phyloP scores from a whole-genome alignment of 2,329 filamentous ascomycete species.

The Zymoseptoria tritici region DNA sequence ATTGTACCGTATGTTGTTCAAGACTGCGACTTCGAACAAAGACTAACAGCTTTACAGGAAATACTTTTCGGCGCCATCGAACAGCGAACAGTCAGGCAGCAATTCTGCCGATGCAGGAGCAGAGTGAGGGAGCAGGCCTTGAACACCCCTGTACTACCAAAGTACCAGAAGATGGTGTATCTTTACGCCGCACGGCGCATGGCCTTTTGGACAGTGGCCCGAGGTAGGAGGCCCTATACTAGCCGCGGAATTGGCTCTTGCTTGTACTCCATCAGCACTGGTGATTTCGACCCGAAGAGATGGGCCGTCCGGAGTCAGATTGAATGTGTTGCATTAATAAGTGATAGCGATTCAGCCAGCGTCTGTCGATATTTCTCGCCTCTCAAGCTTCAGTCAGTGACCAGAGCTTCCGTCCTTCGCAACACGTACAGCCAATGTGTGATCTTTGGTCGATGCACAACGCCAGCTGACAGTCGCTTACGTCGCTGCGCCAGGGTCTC shows the following conservation, averaged over 20 bases:
- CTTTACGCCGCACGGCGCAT: not conserved
- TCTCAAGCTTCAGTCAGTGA: constrained; percentile 11
- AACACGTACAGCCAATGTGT: constrained; percentile 35
- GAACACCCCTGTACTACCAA: not conserved
- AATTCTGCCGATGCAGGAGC: not conserved
- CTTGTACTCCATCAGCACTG: not conserved
- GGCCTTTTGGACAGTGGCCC: not conserved
- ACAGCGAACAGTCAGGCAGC: constrained; percentile 21
- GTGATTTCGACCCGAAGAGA: constrained; percentile 27
- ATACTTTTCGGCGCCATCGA: constrained; percentile 38
- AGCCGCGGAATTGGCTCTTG: not conserved
- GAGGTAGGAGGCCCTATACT: not conserved
- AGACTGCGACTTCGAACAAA: not conserved
- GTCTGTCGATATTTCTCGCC: not conserved
- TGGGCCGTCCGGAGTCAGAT: constrained; percentile 2
- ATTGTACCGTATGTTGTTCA: constrained; percentile 60
- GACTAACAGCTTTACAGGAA: constrained; percentile 27
- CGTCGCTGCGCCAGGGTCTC: constrained; percentile 23
- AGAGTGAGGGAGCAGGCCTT: not conserved
- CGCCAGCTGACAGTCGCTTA: constrained; percentile 8
- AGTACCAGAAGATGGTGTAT: not conserved
- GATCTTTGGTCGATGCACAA: constrained; percentile 31
- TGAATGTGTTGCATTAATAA: not conserved
- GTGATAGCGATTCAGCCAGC: not conserved
- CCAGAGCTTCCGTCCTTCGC: constrained; percentile 27